A percentile compares a stretch with the other conserved stretches of the same genome.
These are phyloP conservation scores for Tricholoma flavovirens DNA, from an alignment of 768 basidiomycete genomes.

Conservation along the genomic window DNA sequence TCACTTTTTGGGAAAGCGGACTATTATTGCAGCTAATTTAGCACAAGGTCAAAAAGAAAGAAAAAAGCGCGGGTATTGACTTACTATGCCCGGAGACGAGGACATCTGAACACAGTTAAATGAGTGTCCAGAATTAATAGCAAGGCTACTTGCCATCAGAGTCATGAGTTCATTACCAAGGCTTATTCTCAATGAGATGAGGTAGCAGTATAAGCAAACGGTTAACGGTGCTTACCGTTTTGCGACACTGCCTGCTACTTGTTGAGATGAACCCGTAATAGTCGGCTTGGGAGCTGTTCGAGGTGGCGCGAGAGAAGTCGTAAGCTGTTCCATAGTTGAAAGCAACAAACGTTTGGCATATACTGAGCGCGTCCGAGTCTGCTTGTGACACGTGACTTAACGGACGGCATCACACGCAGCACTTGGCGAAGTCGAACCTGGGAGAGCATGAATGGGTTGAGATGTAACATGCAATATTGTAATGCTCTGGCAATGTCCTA, in stretches of 20 bases:
- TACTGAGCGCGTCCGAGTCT: background rate
- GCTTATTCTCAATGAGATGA: constrained; percentile 28
- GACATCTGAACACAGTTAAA: constrained; percentile 58
- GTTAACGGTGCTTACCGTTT: constrained; percentile 61
- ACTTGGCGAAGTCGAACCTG: background rate
- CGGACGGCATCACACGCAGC: no score
- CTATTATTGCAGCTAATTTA: constrained; percentile 30
- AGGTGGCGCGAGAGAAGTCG: constrained; percentile 55
- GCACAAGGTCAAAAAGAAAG: background rate
- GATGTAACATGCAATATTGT: background rate
- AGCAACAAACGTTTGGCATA: background rate
- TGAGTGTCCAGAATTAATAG: background rate
- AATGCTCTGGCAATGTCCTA: background rate
- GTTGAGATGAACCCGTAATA: constrained; percentile 44
- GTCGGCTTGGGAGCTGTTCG: constrained; percentile 54
- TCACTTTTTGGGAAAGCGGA: constrained; percentile 89
- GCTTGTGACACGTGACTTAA: background rate
- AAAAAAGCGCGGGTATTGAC: constrained; percentile 26
- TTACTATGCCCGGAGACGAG: constrained; percentile 79
- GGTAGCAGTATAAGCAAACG: constrained; percentile 4
- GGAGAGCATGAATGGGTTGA: background rate
- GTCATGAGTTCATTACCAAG: constrained; percentile 84
- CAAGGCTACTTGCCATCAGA: constrained; percentile 54
- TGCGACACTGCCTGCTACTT: constrained; percentile 71
- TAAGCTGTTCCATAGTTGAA: constrained; percentile 63